Evolutionary conservation across 2,329 filamentous ascomycete species (phyloP).

Genomic region (Calonectria ilicicola): DNA sequence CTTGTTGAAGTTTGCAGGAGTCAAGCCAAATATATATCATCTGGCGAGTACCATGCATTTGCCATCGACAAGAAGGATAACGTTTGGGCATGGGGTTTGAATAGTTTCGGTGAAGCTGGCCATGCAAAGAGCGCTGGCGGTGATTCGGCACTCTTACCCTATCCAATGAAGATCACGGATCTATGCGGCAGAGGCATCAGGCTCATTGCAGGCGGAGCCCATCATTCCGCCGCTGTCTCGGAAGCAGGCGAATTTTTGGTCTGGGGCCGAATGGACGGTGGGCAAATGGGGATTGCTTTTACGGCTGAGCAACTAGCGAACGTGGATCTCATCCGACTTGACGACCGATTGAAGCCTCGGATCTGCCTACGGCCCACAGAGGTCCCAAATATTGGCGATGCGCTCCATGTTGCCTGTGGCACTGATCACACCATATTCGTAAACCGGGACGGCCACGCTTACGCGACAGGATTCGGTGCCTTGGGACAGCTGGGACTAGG

Average conservation of each 20-base stretch:
- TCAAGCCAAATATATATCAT: slow-evolving; percentile 71
- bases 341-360: slow-evolving; percentile 65
- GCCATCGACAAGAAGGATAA: slow-evolving; percentile 75
- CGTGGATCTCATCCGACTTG: slow-evolving; percentile 62
- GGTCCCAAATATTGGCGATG: slow-evolving; percentile 65
- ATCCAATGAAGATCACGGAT: slow-evolving; percentile 72
- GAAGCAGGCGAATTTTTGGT: slow-evolving; percentile 61
- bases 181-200: slow-evolving; percentile 70
- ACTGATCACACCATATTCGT: slow-evolving; percentile 77
- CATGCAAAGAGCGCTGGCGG: slow-evolving; percentile 43
- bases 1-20: slow-evolving; percentile 17
- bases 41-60: slow-evolving; percentile 80
- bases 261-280: slow-evolving; percentile 67
- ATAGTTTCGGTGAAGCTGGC: slow-evolving; percentile 82
- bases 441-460: slow-evolving; percentile 64
- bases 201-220: slow-evolving; percentile 73
- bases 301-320: slow-evolving; percentile 59
- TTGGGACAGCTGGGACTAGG: slow-evolving; percentile 80
- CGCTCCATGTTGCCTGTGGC: slow-evolving; percentile 63
- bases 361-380: slow-evolving; percentile 71
- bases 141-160: slow-evolving; percentile 62
- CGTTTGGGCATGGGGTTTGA: slow-evolving; percentile 84
- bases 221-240: slow-evolving; percentile 75
- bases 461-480: slow-evolving; percentile 75
- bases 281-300: slow-evolving; percentile 61